phyloP scores from a whole-genome alignment of 441 rosid genomes.

The Eruca vesicaria region DNA sequence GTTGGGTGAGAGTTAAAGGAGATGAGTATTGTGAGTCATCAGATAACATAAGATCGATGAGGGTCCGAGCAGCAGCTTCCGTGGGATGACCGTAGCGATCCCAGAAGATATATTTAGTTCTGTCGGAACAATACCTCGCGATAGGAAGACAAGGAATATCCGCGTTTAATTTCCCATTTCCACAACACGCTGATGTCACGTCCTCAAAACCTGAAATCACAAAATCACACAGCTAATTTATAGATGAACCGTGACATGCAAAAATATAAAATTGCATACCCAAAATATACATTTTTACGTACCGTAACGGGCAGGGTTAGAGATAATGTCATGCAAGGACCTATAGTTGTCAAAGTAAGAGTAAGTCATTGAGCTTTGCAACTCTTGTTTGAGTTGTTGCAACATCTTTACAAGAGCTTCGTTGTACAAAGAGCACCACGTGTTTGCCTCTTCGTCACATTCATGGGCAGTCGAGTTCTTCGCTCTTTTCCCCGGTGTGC shows the following conservation, averaged over 20 bases:
- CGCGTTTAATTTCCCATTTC: constrained; percentile 63
- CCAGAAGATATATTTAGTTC: constrained; percentile 83
- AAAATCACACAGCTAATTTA: background rate
- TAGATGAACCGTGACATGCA: too few species aligned
- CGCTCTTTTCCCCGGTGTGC: constrained; percentile 52
- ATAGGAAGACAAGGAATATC: constrained; percentile 55
- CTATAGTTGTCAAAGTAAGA: constrained; percentile 52
- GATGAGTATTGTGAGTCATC: constrained; percentile 19
- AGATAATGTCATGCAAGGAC: constrained; percentile 40
- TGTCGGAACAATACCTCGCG: constrained; percentile 56
- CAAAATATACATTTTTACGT: constrained; percentile 10
- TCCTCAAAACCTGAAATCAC: constrained; percentile 38
- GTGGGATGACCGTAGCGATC: constrained; percentile 59
- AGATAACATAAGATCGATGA: constrained; percentile 21
- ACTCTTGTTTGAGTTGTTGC: constrained; percentile 44
- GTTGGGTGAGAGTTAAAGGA: constrained; percentile 24
- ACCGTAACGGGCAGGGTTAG: constrained; percentile 58
- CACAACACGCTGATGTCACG: constrained; percentile 80
- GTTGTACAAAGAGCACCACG: constrained; percentile 46
- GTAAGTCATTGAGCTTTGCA: constrained; percentile 41
- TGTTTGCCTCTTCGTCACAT: constrained; percentile 51
- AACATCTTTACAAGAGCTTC: constrained; percentile 42
- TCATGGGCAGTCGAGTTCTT: constrained; percentile 34
- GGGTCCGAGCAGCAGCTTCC: constrained; percentile 31
- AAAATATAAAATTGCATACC: too few species aligned